phyloP scores from a whole-genome alignment of 106 monocot genomes.

The Alisma plantagoaquatica region DNA sequence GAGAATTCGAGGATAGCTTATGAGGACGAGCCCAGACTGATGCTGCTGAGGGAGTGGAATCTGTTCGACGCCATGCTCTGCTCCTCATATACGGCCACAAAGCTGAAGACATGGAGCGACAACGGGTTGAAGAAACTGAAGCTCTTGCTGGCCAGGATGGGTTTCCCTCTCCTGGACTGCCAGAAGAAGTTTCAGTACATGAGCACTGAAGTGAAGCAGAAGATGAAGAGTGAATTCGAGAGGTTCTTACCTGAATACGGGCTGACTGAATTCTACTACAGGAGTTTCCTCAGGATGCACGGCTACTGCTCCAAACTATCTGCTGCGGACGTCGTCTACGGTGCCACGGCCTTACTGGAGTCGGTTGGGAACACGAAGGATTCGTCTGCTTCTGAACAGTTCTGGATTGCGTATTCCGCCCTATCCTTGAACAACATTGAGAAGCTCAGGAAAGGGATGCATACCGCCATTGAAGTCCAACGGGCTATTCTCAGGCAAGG shows the following conservation, averaged over 20 bases:
- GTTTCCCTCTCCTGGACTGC: slow-evolving; percentile 78
- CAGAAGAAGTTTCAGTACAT: slow-evolving; percentile 95
- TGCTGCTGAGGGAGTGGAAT: slow-evolving; percentile 92
- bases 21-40: slow-evolving; percentile 83
- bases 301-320: slow-evolving; percentile 78
- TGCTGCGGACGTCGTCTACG: slow-evolving; percentile 95
- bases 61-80: slow-evolving; percentile 89
- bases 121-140: slow-evolving; percentile 91
- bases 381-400: slow-evolving; percentile 47
- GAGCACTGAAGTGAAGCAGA: slow-evolving; percentile 86
- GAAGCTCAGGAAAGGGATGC: slow-evolving; percentile 71
- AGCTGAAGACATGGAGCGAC: slow-evolving; percentile 93
- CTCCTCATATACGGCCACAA: slow-evolving; percentile 88
- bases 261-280: slow-evolving; percentile 74
- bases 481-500: slow-evolving; percentile 88
- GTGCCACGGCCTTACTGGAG: slow-evolving; percentile 81
- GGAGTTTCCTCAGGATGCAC: slow-evolving; percentile 69
- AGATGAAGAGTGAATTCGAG: slow-evolving; percentile 74
- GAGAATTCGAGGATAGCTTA: slow-evolving; percentile 71
- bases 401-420: slow-evolving; percentile 87
- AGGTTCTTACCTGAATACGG: slow-evolving; percentile 84
- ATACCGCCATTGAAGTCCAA: slow-evolving; percentile 84
- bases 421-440: slow-evolving; percentile 60
- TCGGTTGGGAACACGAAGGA: slow-evolving; percentile 29
- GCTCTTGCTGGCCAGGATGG: slow-evolving; percentile 84